phyloP scores from a whole-genome alignment of 768 basidiomycete genomes.

The Amanita subjunquillea region DNA sequence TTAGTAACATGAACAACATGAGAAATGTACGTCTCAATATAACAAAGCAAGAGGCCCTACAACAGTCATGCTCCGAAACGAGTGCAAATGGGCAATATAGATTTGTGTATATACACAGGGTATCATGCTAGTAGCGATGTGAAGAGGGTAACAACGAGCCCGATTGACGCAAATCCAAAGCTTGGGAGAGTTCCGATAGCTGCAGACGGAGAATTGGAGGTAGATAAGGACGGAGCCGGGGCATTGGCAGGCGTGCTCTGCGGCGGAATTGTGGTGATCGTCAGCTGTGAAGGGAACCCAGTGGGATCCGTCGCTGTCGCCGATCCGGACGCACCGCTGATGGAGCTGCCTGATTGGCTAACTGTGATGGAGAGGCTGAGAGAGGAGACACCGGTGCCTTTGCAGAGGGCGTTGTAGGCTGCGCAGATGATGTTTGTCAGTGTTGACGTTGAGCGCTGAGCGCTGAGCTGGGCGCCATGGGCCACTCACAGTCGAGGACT shows the following conservation, averaged over 20 bases:
- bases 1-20: not conserved
- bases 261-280: not conserved
- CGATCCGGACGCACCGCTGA: too few relatives aligned
- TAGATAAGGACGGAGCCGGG: not conserved
- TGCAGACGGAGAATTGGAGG: not conserved
- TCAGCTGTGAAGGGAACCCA: not conserved
- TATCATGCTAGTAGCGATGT: not conserved
- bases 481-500: not conserved
- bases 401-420: conserved; percentile 1
- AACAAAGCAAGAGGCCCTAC: not conserved
- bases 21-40: too few relatives aligned
- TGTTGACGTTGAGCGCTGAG: not conserved
- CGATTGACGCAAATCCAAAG: not conserved
- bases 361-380: not conserved
- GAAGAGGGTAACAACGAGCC: not conserved
- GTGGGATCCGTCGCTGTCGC: too few relatives aligned
- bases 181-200: not conserved
- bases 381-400: not conserved
- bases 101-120: not conserved
- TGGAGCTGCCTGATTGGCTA: not conserved
- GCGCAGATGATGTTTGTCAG: not conserved
- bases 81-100: not conserved
- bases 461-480: not conserved
- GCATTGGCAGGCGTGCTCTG: too few relatives aligned
- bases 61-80: not conserved